Conservation (phyloP, 2,329 filamentous ascomycete species). For the Rutstroemia sp. region DNA sequence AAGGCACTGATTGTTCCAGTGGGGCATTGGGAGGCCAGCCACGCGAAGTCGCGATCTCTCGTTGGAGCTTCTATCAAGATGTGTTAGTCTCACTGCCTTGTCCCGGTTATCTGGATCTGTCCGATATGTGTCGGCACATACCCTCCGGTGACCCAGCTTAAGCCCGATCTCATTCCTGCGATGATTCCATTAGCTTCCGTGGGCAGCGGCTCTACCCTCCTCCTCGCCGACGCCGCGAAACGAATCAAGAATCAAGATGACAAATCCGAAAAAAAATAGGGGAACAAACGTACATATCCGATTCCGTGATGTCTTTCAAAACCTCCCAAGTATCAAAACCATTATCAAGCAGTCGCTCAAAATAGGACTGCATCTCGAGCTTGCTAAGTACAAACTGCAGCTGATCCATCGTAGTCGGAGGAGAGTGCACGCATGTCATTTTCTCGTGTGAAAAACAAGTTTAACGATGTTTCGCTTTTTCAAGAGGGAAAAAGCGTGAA, state of each 20-base stretch:
- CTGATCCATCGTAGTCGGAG: background rate
- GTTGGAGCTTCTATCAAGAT: slow-evolving; percentile 5
- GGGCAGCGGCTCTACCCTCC: too few species aligned
- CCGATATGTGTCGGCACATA: background rate
- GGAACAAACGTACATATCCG: background rate
- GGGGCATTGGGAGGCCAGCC: slow-evolving; percentile 2
- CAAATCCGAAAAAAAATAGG: too few species aligned
- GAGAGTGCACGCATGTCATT: background rate
- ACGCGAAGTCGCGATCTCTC: slow-evolving; percentile 8
- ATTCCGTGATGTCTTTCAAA: slow-evolving; percentile 6
- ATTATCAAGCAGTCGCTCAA: background rate
- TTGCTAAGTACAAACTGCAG: background rate
- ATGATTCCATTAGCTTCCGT: too few species aligned
- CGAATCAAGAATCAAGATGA: too few species aligned
- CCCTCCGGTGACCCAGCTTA: slow-evolving; percentile 3
- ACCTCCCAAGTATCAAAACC: slow-evolving; percentile 4
- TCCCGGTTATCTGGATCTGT: too few species aligned
- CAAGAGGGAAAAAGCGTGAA: too few species aligned
- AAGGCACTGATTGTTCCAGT: background rate
- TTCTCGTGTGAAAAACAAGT: too few species aligned
- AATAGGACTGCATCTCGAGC: background rate
- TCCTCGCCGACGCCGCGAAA: background rate
- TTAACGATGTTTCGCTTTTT: too few species aligned
- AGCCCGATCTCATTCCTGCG: slow-evolving; percentile 1
- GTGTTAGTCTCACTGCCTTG: background rate